Conservation (phyloP, 2,329 filamentous ascomycete species). For the Hypoxylon sp. region DNA sequence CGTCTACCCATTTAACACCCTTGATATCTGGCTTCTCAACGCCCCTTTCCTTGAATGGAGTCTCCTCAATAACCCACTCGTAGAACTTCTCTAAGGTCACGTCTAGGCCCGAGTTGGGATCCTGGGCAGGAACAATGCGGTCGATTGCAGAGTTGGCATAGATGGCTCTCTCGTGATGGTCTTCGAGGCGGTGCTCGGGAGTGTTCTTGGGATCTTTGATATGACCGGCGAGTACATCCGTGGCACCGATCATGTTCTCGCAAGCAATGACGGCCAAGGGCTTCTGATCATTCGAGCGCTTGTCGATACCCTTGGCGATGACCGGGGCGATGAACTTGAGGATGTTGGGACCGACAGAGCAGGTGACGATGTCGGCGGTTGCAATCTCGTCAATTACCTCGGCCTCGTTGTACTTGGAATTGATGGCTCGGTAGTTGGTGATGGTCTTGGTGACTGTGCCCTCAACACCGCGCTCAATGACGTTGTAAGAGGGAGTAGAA, state of each 20-base stretch:
- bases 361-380: slow-evolving; percentile 91
- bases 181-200: slow-evolving; percentile 72
- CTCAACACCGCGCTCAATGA: slow-evolving; percentile 91
- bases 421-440: slow-evolving; percentile 96
- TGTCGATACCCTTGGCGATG: slow-evolving; percentile 93
- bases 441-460: slow-evolving; percentile 86
- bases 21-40: slow-evolving; percentile 78
- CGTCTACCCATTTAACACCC: slow-evolving; percentile 92
- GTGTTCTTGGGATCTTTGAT: slow-evolving; percentile 84
- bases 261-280: slow-evolving; percentile 95
- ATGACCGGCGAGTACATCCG: slow-evolving; percentile 84
- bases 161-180: slow-evolving; percentile 80
- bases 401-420: slow-evolving; percentile 87
- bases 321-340: slow-evolving; percentile 96
- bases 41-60: slow-evolving; percentile 74
- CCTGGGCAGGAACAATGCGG: slow-evolving; percentile 95
- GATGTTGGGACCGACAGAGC: slow-evolving; percentile 95
- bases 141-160: slow-evolving; percentile 99
- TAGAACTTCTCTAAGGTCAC: slow-evolving; percentile 99
- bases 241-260: slow-evolving; percentile 97
- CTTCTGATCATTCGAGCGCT: slow-evolving; percentile 71
- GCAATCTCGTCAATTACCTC: slow-evolving; percentile 88
- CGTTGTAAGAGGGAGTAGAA: slow-evolving; percentile 80
- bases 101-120: slow-evolving; percentile 81
- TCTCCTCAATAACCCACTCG: slow-evolving; percentile 96